phyloP scores from a whole-genome alignment of 2,329 filamentous ascomycete species.

The Trichoderma asperellum region DNA sequence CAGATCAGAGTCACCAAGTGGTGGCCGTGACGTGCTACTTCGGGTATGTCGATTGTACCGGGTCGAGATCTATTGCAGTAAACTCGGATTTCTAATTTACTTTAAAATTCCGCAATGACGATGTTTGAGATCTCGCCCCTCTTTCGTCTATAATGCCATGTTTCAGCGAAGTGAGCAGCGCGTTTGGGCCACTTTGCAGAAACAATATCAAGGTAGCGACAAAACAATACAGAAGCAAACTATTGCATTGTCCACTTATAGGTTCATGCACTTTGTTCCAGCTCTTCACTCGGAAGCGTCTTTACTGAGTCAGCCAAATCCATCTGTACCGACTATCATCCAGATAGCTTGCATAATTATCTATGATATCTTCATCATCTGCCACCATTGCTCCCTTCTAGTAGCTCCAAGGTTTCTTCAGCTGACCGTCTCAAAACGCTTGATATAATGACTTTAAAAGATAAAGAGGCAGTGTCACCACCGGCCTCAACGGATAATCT shows the following conservation, averaged over 20 bases:
- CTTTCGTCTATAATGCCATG: neutral
- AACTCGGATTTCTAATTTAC: neutral
- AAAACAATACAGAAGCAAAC: conserved; percentile 12
- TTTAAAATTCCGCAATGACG: neutral
- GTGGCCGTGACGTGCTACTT: neutral
- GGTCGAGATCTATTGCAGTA: neutral
- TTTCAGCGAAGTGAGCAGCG: neutral
- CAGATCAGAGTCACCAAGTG: neutral
- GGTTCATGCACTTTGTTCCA: neutral
- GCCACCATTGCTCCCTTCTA: neutral
- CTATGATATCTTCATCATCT: neutral
- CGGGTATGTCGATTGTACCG: neutral
- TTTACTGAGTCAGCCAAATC: neutral
- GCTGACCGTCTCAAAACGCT: neutral
- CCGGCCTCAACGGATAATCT: neutral
- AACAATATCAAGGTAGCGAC: conserved; percentile 28
- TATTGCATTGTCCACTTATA: conserved; percentile 20
- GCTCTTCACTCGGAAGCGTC: neutral
- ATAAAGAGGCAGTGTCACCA: neutral
- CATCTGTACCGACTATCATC: neutral
- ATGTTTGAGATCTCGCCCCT: neutral
- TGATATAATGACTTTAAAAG: conserved; percentile 21
- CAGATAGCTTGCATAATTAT: conserved; percentile 1
- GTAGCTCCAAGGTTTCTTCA: neutral
- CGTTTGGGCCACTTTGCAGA: neutral